Conservation (phyloP, 2,329 filamentous ascomycete genomes). For the Bipolaris oryzae region DNA sequence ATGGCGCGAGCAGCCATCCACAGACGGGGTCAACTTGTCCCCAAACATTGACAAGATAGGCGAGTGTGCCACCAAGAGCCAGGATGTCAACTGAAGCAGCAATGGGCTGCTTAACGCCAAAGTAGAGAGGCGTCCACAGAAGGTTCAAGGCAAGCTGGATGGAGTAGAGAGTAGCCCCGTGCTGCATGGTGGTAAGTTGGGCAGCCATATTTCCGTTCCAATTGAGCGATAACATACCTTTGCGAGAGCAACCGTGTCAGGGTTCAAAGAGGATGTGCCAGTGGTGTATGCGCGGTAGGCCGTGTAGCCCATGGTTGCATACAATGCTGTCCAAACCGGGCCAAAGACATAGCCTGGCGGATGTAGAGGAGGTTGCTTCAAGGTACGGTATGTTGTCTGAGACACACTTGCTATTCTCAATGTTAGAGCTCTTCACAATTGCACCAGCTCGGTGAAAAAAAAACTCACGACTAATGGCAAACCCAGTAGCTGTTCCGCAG, state of each 20-base stretch:
- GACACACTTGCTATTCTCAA: slow-evolving; percentile 33
- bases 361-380: slow-evolving; percentile 69
- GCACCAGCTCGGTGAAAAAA: not conserved
- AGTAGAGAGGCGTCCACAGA: slow-evolving; percentile 92
- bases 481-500: slow-evolving; percentile 76
- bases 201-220: not conserved
- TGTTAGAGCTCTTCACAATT: slow-evolving; percentile 3
- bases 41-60: slow-evolving; percentile 78
- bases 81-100: slow-evolving; percentile 78
- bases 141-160: slow-evolving; percentile 85
- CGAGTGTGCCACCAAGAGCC: slow-evolving; percentile 69
- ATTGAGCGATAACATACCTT: slow-evolving; percentile 49
- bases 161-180: slow-evolving; percentile 80
- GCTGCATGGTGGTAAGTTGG: slow-evolving; percentile 33
- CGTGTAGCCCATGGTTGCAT: slow-evolving; percentile 82
- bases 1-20: slow-evolving; percentile 78
- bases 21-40: slow-evolving; percentile 73
- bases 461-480: slow-evolving; percentile 66
- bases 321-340: slow-evolving; percentile 64
- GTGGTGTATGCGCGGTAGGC: slow-evolving; percentile 75
- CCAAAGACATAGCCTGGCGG: slow-evolving; percentile 65
- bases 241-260: slow-evolving; percentile 61
- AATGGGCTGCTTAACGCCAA: slow-evolving; percentile 73
- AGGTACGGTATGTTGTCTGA: slow-evolving; percentile 65
- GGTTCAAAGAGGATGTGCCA: slow-evolving; percentile 62